phyloP scores from a whole-genome alignment of 2,329 filamentous ascomycete genomes.

The Xylariaceae sp. region DNA sequence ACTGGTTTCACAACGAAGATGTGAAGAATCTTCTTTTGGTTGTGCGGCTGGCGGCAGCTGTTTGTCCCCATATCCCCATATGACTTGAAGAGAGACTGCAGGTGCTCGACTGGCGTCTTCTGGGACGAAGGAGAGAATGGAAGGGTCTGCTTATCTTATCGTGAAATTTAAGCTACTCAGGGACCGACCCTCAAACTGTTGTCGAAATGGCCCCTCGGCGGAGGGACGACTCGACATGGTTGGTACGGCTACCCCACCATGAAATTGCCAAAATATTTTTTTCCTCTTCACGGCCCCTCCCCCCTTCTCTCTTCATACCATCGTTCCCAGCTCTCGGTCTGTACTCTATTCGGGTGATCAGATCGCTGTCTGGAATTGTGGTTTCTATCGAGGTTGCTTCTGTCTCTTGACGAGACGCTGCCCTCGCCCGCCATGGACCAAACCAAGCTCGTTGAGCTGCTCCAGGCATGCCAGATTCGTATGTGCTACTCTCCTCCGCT shows the following conservation, averaged over 20 bases:
- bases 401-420: slow-evolving; percentile 12
- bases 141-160: slow-evolving; percentile 16
- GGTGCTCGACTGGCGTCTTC: no score
- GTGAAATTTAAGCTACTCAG: background rate
- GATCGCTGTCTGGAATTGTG: background rate
- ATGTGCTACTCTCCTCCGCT: slow-evolving; percentile 38
- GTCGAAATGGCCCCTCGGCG: background rate
- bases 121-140: background rate
- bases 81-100: background rate
- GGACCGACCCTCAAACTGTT: slow-evolving; percentile 1
- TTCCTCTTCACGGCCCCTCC: slow-evolving; percentile 8
- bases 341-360: background rate
- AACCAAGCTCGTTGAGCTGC: slow-evolving; percentile 78
- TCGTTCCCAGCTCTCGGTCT: background rate
- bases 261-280: slow-evolving; percentile 15
- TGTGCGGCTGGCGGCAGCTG: background rate
- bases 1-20: background rate
- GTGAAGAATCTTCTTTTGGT: background rate
- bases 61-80: background rate
- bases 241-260: slow-evolving; percentile 12
- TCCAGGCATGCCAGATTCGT: slow-evolving; percentile 86
- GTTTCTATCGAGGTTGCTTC: slow-evolving; percentile 4
- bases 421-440: slow-evolving; percentile 60
- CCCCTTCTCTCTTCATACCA: background rate
- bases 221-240: background rate